These are phyloP conservation scores for Aureobasidium subglaciale DNA, from an alignment of 2,329 filamentous ascomycete species.

Conservation along the genomic window DNA sequence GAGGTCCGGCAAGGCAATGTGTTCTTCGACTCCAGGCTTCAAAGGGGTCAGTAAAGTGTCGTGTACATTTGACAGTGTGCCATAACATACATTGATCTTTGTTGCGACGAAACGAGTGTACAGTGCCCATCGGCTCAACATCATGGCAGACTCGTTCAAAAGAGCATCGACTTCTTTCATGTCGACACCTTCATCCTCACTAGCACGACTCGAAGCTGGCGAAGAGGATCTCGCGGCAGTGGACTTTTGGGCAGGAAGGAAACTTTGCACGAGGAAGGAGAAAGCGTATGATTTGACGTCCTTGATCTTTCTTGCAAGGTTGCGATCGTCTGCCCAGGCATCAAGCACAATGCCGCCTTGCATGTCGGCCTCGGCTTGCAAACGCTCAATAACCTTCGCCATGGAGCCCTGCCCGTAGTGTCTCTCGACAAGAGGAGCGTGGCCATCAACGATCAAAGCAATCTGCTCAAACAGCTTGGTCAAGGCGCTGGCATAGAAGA, in stretches of 20 bases:
- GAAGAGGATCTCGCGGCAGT: conserved; percentile 61
- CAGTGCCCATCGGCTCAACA: conserved; percentile 88
- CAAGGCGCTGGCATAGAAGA: conserved; percentile 86
- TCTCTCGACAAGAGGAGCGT: conserved; percentile 82
- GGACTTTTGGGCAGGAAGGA: conserved; percentile 64
- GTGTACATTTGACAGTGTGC: background rate
- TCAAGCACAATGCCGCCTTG: conserved; percentile 94
- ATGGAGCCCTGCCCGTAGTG: conserved; percentile 93
- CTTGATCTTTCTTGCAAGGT: conserved; percentile 76
- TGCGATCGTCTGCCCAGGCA: conserved; percentile 87
- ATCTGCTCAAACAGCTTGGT: conserved; percentile 96
- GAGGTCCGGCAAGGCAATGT: conserved; percentile 63
- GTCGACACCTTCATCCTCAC: conserved; percentile 86
- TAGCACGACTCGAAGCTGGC: conserved; percentile 52
- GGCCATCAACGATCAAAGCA: conserved; percentile 88
- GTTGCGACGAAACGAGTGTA: conserved; percentile 83
- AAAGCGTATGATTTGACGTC: conserved; percentile 98
- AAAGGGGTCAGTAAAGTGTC: background rate
- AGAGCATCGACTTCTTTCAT: conserved; percentile 93
- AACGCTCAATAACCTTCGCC: conserved; percentile 83
- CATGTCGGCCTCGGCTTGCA: conserved; percentile 91
- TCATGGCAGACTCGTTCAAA: conserved; percentile 79
- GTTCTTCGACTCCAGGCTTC: conserved; percentile 11
- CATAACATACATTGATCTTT: conserved; percentile 59
- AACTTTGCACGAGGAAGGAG: conserved; percentile 93